Conservation (phyloP, 306 rosid genomes). For the Pterocarpus santalinus region DNA sequence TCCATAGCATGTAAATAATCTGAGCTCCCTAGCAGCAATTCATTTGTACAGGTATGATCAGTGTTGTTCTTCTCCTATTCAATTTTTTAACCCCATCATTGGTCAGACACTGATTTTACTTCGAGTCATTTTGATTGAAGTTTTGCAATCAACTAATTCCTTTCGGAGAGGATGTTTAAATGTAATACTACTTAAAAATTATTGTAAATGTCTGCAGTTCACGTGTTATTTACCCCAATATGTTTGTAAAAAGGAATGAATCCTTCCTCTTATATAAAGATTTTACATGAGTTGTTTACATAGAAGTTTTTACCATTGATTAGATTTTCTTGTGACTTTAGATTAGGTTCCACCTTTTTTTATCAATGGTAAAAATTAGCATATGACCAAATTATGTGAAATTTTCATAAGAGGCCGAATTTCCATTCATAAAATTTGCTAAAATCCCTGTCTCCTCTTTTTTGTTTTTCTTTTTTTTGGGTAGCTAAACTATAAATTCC, state of each 20-base stretch:
- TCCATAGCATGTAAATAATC: slow-evolving; percentile 37
- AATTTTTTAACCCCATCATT: not conserved
- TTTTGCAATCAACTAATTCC: slow-evolving; percentile 30
- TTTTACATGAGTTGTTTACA: too few species aligned
- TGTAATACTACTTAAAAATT: slow-evolving; percentile 4
- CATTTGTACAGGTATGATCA: slow-evolving; percentile 30
- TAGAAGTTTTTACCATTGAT: too few species aligned
- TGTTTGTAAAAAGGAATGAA: not conserved
- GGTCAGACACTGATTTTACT: not conserved
- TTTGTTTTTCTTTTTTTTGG: too few species aligned
- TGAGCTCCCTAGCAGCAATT: slow-evolving; percentile 22
- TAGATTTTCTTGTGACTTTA: too few species aligned
- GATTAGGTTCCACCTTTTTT: too few species aligned
- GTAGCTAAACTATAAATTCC: not conserved
- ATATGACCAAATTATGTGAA: too few species aligned
- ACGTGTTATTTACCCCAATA: not conserved
- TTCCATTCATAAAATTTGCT: not conserved
- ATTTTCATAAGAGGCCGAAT: too few species aligned
- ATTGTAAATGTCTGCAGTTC: slow-evolving; percentile 26
- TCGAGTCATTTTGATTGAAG: slow-evolving; percentile 28
- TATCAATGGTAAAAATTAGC: too few species aligned
- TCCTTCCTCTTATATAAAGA: too few species aligned
- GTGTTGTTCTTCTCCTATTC: not conserved
- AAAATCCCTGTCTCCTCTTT: not conserved
- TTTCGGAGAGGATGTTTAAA: slow-evolving; percentile 16